These are phyloP conservation scores for Picochlorum sp. DNA, from an alignment of 139 green algal genomes.

Conservation along the genomic window DNA sequence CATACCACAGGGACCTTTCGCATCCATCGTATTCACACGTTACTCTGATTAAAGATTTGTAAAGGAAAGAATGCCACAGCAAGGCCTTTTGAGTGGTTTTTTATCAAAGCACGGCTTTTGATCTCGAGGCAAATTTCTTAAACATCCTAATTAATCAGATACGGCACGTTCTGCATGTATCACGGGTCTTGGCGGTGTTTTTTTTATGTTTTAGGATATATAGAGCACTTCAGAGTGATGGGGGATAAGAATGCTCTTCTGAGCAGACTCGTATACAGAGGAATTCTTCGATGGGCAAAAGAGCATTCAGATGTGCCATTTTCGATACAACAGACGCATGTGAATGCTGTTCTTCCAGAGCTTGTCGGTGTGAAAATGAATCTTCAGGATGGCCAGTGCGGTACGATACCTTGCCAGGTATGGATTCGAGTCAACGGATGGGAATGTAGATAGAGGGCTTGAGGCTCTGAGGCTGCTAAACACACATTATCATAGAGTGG, in stretches of 20 bases:
- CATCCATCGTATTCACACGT: too few relatives aligned
- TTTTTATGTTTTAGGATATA: too few relatives aligned
- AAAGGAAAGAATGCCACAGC: too few relatives aligned
- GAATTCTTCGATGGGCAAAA: constrained; percentile 4
- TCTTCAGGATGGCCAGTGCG: background rate
- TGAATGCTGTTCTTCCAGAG: background rate
- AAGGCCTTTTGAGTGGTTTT: too few relatives aligned
- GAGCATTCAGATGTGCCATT: constrained; percentile 3
- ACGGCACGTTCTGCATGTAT: too few relatives aligned
- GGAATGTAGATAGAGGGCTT: constrained; percentile 13
- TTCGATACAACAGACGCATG: constrained; percentile 1
- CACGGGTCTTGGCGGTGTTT: too few relatives aligned
- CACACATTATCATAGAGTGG: constrained; percentile 1
- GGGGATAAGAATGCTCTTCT: background rate
- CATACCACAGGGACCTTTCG: too few relatives aligned
- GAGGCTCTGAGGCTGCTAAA: constrained; percentile 20
- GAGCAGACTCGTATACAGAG: background rate
- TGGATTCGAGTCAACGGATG: background rate
- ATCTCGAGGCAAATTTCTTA: too few relatives aligned
- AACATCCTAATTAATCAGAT: too few relatives aligned
- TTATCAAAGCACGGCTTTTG: too few relatives aligned
- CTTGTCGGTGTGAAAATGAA: background rate
- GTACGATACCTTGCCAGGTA: background rate
- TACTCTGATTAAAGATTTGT: too few relatives aligned
- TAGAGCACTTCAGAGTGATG: background rate